These are phyloP conservation scores for Silene vulgaris DNA, from an alignment of 179 eudicot species.

Conservation along the genomic window DNA sequence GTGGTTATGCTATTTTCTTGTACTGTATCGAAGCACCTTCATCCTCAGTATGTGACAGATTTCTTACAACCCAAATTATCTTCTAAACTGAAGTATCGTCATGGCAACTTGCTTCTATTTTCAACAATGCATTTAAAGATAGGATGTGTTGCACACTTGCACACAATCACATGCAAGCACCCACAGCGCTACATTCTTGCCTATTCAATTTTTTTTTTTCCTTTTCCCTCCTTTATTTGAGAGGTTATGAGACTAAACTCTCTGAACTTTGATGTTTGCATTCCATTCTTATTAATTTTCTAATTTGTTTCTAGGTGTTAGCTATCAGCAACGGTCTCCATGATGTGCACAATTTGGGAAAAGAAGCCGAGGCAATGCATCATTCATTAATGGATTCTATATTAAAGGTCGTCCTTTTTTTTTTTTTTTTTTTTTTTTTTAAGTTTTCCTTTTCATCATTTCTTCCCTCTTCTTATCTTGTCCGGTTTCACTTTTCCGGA, in stretches of 20 bases:
- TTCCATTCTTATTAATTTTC: conserved; percentile 5
- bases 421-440: not conserved
- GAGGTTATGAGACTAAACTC: not conserved
- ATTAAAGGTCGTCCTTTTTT: conserved; percentile 54
- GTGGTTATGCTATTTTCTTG: not conserved
- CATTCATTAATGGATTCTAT: conserved; percentile 69
- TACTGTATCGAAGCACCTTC: no score
- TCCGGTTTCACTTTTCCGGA: not conserved
- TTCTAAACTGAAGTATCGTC: not conserved
- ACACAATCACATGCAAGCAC: not conserved
- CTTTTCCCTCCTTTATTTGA: not conserved
- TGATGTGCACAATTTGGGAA: conserved; percentile 90
- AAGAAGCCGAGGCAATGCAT: conserved; percentile 90
- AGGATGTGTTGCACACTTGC: conserved; percentile 4
- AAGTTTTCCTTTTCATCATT: not conserved
- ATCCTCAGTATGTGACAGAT: not conserved
- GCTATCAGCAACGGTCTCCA: conserved; percentile 84
- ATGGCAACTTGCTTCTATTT: conserved; percentile 10
- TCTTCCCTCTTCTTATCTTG: not conserved
- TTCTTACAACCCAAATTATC: not conserved
- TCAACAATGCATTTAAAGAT: conserved; percentile 12
- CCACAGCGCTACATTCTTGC: not conserved
- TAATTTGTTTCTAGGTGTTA: conserved; percentile 53
- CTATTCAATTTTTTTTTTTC: not conserved
- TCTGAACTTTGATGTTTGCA: conserved; percentile 12